Conservation (phyloP, 108 stramenopile species). For the Skeletonema tropicum region DNA sequence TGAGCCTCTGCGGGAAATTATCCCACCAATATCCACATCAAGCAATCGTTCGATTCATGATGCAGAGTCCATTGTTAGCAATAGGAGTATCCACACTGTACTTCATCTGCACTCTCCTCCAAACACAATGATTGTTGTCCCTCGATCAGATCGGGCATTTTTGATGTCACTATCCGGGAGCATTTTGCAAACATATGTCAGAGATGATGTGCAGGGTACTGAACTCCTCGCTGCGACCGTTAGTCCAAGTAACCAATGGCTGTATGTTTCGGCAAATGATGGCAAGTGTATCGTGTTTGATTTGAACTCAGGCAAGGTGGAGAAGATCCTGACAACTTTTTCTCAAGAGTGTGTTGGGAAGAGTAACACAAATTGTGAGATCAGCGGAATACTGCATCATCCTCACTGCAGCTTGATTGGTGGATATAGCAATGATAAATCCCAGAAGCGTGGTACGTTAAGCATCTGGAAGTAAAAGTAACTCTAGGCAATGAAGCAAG, state of each 20-base stretch:
- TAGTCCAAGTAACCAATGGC: slow-evolving; percentile 67
- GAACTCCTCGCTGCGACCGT: slow-evolving; percentile 76
- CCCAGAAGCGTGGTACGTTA: slow-evolving; percentile 72
- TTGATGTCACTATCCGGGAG: slow-evolving; percentile 62
- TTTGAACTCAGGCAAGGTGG: slow-evolving; percentile 51
- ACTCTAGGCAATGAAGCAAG: too few species aligned
- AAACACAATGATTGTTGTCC: slow-evolving; percentile 69
- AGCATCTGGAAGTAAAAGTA: slow-evolving; percentile 15
- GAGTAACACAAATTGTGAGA: slow-evolving; percentile 49
- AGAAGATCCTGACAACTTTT: slow-evolving; percentile 68
- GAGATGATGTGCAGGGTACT: slow-evolving; percentile 45
- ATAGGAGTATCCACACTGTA: slow-evolving; percentile 62
- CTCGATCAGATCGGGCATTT: slow-evolving; percentile 64
- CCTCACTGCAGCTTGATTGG: slow-evolving; percentile 71
- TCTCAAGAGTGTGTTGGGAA: slow-evolving; percentile 42
- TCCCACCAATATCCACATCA: slow-evolving; percentile 42
- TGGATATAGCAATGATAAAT: slow-evolving; percentile 82
- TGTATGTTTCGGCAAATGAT: slow-evolving; percentile 62
- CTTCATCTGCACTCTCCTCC: slow-evolving; percentile 64
- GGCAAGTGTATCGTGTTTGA: slow-evolving; percentile 79
- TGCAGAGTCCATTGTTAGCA: slow-evolving; percentile 28
- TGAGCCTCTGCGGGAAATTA: slow-evolving; percentile 64
- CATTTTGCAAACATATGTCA: slow-evolving; percentile 54
- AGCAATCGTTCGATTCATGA: slow-evolving; percentile 27
- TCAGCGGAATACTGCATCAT: slow-evolving; percentile 73